Base-by-base conservation (phyloP, 768 basidiomycete genomes). In the Dendrothele bispora region DNA sequence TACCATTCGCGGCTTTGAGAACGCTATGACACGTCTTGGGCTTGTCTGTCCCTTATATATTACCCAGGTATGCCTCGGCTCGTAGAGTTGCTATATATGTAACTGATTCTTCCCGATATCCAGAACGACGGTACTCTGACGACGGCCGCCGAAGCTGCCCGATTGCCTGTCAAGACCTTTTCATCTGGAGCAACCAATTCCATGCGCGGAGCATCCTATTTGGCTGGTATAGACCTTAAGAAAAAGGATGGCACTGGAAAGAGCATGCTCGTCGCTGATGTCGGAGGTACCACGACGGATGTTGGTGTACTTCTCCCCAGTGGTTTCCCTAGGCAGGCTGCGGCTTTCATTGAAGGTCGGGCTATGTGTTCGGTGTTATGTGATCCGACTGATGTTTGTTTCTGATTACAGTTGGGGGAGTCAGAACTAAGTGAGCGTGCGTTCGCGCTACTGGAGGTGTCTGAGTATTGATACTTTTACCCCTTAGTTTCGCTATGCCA, bases 201-300 rank as follows among this genome's bases (percentile, higher is more conserved):
- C 1, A 86, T 86, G 83, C 69, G 84, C 39, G 84, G 83, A 7
- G 84, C 83, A 4, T 78, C 77, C 3, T 84, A 78, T 59, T 67
- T 85, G 5, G 75, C 83, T 1, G 74, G 63, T 8, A 51, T 66
- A 5, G 62, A 64, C 44, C 49, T 55, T 17, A n/a, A n/a, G n/a
- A n/a, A n/a, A n/a, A 60, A 56, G 39, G 50, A 55, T n/a, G 55
- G 46, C 7, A 34, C 43, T 5, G 57, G 55, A 15, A 62, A 62
- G 40, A 65, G 62, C 32, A 69, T 73, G 34, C 65, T 83, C 41
- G 84, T 85, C 0, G 71, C 80, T 45, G 84, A 86, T 59, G 69
- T 84, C 47, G 84, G 84, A 39, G 83, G 83, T 0, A 86, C 84
- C 1, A 83, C 82, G 14, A 79, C 80, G 2, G 84, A 84, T 52